Percentiles rank a stretch among this genome's conserved stretches.
Evolutionary conservation across 352 stramenopile species (phyloP).

Genomic region (Globisporangium viniferum): DNA sequence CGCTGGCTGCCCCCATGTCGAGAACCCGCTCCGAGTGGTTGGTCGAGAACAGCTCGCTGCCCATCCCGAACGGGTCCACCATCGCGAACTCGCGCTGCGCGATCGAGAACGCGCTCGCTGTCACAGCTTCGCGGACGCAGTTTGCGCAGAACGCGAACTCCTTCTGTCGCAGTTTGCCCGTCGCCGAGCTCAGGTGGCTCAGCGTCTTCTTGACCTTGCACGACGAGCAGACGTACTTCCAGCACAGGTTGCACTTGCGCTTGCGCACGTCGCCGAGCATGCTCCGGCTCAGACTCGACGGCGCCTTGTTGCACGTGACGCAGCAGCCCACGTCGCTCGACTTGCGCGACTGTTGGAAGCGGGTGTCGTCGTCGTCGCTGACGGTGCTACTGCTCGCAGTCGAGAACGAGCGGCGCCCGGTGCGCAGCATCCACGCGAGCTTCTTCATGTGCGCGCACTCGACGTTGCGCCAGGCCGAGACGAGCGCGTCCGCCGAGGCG

Average conservation of each 20-base stretch:
- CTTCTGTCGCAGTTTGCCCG: neutral
- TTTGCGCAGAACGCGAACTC: conserved; percentile 8
- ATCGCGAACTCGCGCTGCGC: conserved; percentile 2
- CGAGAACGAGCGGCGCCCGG: conserved; percentile 79
- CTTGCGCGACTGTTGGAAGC: neutral
- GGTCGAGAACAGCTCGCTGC: neutral
- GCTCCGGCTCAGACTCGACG: neutral
- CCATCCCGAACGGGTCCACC: neutral
- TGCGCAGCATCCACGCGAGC: conserved; percentile 86
- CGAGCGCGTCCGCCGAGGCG: conserved; percentile 19
- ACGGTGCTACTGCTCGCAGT: conserved; percentile 48
- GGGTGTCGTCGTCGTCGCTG: conserved; percentile 47
- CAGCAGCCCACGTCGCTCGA: conserved; percentile 3
- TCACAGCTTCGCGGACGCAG: neutral
- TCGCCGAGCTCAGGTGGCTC: conserved; percentile 2
- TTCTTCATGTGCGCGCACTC: conserved; percentile 19
- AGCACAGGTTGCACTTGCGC: conserved; percentile 9
- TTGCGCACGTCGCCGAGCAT: conserved; percentile 5
- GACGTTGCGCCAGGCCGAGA: conserved; percentile 4
- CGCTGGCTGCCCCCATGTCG: neutral
- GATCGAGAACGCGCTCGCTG: conserved; percentile 5
- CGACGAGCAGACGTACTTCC: conserved; percentile 5
- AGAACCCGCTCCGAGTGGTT: conserved; percentile 7
- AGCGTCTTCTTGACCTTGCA: conserved; percentile 14
- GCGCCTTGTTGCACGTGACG: conserved; percentile 4